Evolutionary conservation across 495 filamentous ascomycete genomes (phyloP).

Genomic region (Friedmanniomyces simplex): DNA sequence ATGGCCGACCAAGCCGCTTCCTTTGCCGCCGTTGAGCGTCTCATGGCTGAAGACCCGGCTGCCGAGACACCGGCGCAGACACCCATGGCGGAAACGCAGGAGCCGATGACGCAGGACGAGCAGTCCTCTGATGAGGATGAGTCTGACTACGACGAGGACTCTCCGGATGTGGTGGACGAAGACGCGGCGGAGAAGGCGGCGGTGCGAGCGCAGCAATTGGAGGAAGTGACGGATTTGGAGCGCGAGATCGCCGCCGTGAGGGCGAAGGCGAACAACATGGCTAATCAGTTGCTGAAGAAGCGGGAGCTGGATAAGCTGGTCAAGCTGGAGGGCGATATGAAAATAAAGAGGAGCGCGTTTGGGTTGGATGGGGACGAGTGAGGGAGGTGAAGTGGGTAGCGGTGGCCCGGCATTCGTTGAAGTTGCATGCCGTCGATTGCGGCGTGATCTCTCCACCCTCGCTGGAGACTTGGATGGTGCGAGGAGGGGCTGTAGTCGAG

Average conservation of each 20-base stretch:
- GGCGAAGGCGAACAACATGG: conserved; percentile 30
- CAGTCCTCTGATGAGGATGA: conserved; percentile 35
- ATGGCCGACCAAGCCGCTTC: conserved; percentile 7
- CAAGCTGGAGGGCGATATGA: conserved; percentile 45
- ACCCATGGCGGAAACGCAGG: neutral
- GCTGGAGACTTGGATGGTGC: no score
- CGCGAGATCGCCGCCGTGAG: conserved; percentile 37
- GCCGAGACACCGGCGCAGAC: conserved; percentile 10
- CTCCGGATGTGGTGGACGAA: conserved; percentile 23
- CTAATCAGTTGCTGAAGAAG: conserved; percentile 41
- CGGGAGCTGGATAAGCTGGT: conserved; percentile 44
- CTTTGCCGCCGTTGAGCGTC: conserved; percentile 20
- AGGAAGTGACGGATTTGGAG: conserved; percentile 44
- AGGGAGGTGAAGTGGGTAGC: neutral
- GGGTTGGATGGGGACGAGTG: conserved; percentile 17
- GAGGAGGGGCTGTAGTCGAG: no score
- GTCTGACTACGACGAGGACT: conserved; percentile 36
- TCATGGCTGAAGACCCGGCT: conserved; percentile 25
- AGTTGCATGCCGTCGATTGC: no score
- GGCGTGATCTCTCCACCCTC: no score
- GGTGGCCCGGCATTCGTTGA: no score
- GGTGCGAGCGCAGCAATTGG: conserved; percentile 38
- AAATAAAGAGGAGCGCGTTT: conserved; percentile 41
- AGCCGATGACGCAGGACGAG: conserved; percentile 2
- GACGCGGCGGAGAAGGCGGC: conserved; percentile 35